Evolutionary conservation across 2,329 filamentous ascomycete genomes (phyloP).

Genomic region (Fusarium torreyae): DNA sequence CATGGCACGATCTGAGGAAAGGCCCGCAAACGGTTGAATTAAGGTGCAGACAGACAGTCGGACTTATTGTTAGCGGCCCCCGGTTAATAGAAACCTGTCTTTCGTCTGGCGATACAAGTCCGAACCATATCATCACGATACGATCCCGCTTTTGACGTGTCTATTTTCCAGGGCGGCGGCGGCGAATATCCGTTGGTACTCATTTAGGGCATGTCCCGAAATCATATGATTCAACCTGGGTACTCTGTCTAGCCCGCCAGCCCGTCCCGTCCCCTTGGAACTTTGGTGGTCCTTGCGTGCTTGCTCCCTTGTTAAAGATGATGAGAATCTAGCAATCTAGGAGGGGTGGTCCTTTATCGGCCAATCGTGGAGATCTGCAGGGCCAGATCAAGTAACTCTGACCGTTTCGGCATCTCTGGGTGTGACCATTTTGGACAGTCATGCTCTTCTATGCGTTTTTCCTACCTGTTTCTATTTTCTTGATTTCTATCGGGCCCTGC

Average conservation of each 20-base stretch:
- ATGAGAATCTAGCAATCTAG: constrained; percentile 31
- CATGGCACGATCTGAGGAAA: constrained; percentile 37
- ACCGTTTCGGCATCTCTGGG: constrained; percentile 1
- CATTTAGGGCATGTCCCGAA: constrained; percentile 16
- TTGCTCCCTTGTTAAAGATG: constrained; percentile 25
- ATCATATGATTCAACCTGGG: constrained; percentile 38
- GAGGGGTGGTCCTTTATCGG: constrained; percentile 15
- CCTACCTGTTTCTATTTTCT: constrained; percentile 19
- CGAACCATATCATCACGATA: constrained; percentile 19
- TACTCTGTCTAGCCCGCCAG: background rate
- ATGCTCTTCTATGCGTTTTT: constrained; percentile 20
- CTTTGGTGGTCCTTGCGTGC: constrained; percentile 21
- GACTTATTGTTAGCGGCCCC: too few species aligned
- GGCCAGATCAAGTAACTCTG: constrained; percentile 35
- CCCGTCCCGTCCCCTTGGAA: constrained; percentile 28
- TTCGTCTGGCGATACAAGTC: constrained; percentile 22
- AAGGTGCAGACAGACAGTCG: too few species aligned
- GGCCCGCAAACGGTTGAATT: constrained; percentile 28
- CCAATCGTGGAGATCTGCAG: constrained; percentile 44
- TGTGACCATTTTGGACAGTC: constrained; percentile 12
- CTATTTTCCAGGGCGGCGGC: constrained; percentile 11
- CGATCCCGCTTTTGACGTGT: constrained; percentile 18
- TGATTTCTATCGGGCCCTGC: constrained; percentile 17
- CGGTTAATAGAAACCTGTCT: too few species aligned
- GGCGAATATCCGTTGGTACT: constrained; percentile 35